A percentile compares a stretch with the other conserved stretches of the same genome.
Conservation (phyloP, 352 stramenopile species). For the Globisporangium yorkense region DNA sequence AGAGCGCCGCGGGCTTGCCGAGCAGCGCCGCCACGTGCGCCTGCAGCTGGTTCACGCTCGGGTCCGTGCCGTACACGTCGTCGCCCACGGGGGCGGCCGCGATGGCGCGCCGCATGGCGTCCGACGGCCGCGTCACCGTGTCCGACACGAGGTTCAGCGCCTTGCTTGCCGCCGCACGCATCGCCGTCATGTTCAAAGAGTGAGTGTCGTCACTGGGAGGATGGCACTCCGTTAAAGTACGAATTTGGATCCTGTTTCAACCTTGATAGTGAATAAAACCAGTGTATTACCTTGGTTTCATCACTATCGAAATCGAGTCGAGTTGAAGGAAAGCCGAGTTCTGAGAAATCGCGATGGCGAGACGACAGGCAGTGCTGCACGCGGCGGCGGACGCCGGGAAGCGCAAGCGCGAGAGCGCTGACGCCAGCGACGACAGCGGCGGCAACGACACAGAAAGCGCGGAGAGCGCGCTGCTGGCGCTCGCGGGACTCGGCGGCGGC, state of each 20-base stretch:
- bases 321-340: background rate
- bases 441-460: background rate
- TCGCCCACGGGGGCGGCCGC: constrained; percentile 70
- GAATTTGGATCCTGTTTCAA: background rate
- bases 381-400: constrained; percentile 17
- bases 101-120: constrained; percentile 91
- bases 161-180: constrained; percentile 5
- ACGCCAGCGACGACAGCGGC: background rate
- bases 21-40: constrained; percentile 88
- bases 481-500: background rate
- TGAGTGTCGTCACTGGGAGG: background rate
- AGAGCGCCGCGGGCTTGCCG: constrained; percentile 93
- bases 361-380: background rate
- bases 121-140: constrained; percentile 93
- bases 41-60: constrained; percentile 93
- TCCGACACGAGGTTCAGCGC: constrained; percentile 94
- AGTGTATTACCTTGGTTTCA: background rate
- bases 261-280: background rate
- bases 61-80: constrained; percentile 84
- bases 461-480: constrained; percentile 1
- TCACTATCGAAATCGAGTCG: background rate
- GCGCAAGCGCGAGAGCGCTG: constrained; percentile 17
- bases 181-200: background rate
- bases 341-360: background rate
- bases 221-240: background rate